A percentile compares a stretch with the other conserved stretches of the same genome.
phyloP scores from a whole-genome alignment of 2,329 filamentous ascomycete genomes.

The Salinomyces thailandicus region DNA sequence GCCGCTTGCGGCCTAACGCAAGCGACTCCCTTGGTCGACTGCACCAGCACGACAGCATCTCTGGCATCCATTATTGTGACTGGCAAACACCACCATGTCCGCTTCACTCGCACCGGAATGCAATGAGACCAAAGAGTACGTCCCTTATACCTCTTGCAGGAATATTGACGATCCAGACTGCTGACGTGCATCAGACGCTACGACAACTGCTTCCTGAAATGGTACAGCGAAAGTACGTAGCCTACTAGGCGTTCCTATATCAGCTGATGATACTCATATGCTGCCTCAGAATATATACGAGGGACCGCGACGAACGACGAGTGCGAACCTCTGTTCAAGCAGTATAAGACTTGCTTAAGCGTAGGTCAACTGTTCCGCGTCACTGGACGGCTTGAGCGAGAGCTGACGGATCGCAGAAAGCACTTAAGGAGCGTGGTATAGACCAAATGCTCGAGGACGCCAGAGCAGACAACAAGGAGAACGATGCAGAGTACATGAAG shows the following conservation, averaged over 20 bases:
- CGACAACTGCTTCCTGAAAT: slow-evolving; percentile 95
- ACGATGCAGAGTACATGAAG: slow-evolving; percentile 60
- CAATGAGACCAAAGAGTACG: slow-evolving; percentile 90
- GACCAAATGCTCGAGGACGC: slow-evolving; percentile 89
- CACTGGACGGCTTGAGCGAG: background rate
- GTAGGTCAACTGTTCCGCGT: slow-evolving; percentile 41
- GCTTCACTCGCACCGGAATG: slow-evolving; percentile 90
- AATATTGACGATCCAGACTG: too few relatives aligned
- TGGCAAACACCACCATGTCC: slow-evolving; percentile 56
- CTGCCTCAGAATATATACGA: slow-evolving; percentile 64
- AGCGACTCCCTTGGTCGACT: too few relatives aligned
- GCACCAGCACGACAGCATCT: too few relatives aligned
- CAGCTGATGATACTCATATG: background rate
- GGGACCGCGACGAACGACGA: slow-evolving; percentile 76
- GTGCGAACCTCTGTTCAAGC: slow-evolving; percentile 73
- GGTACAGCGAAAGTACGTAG: slow-evolving; percentile 91
- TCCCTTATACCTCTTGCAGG: slow-evolving; percentile 5
- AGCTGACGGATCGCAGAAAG: slow-evolving; percentile 51
- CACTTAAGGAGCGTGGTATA: slow-evolving; percentile 79
- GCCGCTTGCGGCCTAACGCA: too few relatives aligned
- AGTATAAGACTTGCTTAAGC: slow-evolving; percentile 77
- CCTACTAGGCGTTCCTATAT: background rate
- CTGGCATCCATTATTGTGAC: too few relatives aligned
- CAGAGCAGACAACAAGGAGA: slow-evolving; percentile 78
- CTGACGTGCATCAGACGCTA: slow-evolving; percentile 57